Conservation (phyloP, 306 rosid species). For the Citrullus mucosospermus region DNA sequence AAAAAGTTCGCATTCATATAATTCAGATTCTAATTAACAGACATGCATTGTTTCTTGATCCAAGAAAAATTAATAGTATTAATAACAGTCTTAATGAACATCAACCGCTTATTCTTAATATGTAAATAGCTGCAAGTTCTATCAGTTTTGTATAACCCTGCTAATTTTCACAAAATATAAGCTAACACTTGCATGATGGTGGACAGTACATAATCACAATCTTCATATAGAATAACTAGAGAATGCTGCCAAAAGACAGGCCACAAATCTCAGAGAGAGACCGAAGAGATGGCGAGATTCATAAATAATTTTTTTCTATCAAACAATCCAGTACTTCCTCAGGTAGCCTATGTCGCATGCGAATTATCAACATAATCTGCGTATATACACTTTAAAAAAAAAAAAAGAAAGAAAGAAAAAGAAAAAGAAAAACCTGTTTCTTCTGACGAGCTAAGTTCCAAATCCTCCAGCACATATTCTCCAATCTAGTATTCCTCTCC, state of each 20-base stretch:
- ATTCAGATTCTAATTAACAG: not conserved
- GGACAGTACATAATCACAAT: not conserved
- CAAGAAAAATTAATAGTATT: not conserved
- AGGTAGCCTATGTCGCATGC: not conserved
- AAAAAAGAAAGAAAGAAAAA: not conserved
- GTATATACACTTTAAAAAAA: not conserved
- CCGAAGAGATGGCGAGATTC: not conserved
- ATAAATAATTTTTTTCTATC: not conserved
- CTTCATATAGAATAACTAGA: not conserved
- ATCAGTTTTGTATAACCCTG: not conserved
- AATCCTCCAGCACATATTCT: slow-evolving; percentile 98
- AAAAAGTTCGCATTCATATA: not conserved
- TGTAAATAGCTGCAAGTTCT: not conserved
- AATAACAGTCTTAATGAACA: not conserved
- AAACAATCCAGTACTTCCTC: not conserved
- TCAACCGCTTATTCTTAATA: too few species aligned
- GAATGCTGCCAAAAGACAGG: not conserved
- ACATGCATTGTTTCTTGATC: not conserved
- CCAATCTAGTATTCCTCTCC: slow-evolving; percentile 94
- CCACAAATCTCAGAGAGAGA: not conserved
- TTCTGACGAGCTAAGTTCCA: slow-evolving; percentile 98
- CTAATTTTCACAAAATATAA: not conserved
- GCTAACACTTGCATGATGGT: not conserved
- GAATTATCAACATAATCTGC: not conserved
- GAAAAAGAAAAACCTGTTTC: slow-evolving; percentile 54